Base-by-base conservation (phyloP, 2,329 filamentous ascomycete species). In the Aschersonia sp. region DNA sequence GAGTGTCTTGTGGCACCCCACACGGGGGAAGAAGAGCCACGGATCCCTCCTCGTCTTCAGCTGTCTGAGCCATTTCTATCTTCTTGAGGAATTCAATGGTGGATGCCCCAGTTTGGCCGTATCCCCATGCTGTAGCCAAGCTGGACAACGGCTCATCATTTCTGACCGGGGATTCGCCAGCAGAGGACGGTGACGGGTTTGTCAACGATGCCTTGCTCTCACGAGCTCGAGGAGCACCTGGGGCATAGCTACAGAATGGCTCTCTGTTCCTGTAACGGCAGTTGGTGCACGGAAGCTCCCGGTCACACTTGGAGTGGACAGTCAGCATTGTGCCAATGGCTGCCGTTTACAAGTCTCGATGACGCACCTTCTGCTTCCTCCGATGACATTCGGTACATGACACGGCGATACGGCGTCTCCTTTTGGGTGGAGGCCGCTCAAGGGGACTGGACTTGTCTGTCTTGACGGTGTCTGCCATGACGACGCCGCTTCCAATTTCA, bases 341-440 rank as follows among this genome's bases (percentile, higher is more conserved):
- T 3, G 22, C 32, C 22, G 22, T 22, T 22, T 0, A 37, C 35
- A 37, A 37, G 35, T 3, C 12, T 37, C 8, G 35, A 4, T 8
- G 12, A 22, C 56, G 37, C 43, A 73, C 73, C 68, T 77, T 77
- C 57, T 79, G 76, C 57, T 82, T 82, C 50, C 78, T 69, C 51
- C 77, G 67, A 59, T 81, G 78, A 53, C 78, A 82, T 57, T 82
- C 77, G 9, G 72, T 77, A 54, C 78, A 82, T 6, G 76, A 80
- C 49, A 81, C 77, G 43, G 81, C 75, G 41, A 77, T 67, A 40
- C 78, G 69, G 55, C 74, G 71, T 53, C 78, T 68, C 61, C 81
- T 81, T 48, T 73, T 69, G 5, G 71, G 68, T 14, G 70, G 68
- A 41, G 60, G 64, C 30, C 50, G 51, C 32, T 51, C 52, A n/a